Evolutionary conservation across 148 eudicot species (phyloP).

Genomic region (Amaranthus hypochondriacus): DNA sequence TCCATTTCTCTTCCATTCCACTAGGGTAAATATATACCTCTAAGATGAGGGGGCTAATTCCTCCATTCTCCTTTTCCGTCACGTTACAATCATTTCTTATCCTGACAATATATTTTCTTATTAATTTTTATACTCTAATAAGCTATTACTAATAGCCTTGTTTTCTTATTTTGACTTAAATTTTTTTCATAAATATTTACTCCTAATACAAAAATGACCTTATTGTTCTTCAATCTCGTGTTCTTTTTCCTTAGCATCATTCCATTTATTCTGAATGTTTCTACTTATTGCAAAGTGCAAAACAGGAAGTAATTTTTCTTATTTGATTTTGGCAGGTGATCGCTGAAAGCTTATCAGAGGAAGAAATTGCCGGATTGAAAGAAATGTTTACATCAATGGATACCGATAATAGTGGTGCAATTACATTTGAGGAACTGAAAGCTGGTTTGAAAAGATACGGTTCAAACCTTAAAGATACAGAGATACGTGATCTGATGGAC

Average conservation of each 20-base stretch:
- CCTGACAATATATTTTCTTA: no score
- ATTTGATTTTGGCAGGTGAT: constrained; percentile 58
- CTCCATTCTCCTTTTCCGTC: background rate
- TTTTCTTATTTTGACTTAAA: no score
- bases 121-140: no score
- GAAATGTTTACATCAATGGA: constrained; percentile 97
- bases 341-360: constrained; percentile 98
- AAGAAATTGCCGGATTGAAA: constrained; percentile 91
- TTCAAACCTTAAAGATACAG: constrained; percentile 88
- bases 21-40: no score
- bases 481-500: constrained; percentile 95
- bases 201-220: no score
- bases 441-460: constrained; percentile 93
- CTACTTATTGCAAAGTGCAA: background rate
- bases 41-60: no score
- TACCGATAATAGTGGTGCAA: constrained; percentile 95
- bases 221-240: background rate
- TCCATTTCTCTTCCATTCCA: no score
- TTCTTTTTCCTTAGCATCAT: background rate
- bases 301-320: background rate
- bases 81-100: no score
- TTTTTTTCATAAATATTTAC: no score
- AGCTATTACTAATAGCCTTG: no score
- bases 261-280: background rate
- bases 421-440: constrained; percentile 94